These are phyloP conservation scores for Aspergillus ellipticus DNA, from an alignment of 495 filamentous ascomycete genomes.

Conservation along the genomic window DNA sequence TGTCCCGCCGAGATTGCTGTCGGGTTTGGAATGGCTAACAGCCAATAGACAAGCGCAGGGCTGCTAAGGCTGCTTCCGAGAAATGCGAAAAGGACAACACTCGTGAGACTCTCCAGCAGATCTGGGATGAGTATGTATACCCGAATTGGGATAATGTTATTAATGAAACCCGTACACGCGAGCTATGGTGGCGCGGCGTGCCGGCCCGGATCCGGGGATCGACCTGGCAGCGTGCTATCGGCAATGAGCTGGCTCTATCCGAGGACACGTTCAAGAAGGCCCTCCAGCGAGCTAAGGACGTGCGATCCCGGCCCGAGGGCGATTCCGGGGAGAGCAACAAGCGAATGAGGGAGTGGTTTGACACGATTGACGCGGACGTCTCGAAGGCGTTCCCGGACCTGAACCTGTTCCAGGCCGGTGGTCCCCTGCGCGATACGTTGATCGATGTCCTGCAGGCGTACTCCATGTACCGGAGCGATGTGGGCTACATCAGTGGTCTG, in stretches of 20 bases:
- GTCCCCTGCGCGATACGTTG: conserved; percentile 70
- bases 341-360: conserved; percentile 58
- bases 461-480: conserved; percentile 88
- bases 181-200: conserved; percentile 93
- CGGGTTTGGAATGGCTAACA: neutral
- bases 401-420: conserved; percentile 75
- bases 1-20: neutral
- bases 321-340: conserved; percentile 47
- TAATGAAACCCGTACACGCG: conserved; percentile 69
- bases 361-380: conserved; percentile 66
- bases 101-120: conserved; percentile 57
- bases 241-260: conserved; percentile 79
- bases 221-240: conserved; percentile 85
- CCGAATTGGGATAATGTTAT: conserved; percentile 81
- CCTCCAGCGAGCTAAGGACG: conserved; percentile 65
- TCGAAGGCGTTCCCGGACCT: conserved; percentile 73
- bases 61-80: conserved; percentile 44
- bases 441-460: conserved; percentile 85
- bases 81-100: conserved; percentile 64
- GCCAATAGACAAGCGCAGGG: conserved; percentile 44
- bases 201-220: conserved; percentile 72
- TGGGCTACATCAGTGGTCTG: conserved; percentile 84
- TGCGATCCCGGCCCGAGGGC: conserved; percentile 48
- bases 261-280: conserved; percentile 76
- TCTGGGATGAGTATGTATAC: conserved; percentile 86